These are phyloP conservation scores for Aaosphaeria pasadenensis DNA, from an alignment of 2,329 filamentous ascomycete species.

Conservation along the genomic window DNA sequence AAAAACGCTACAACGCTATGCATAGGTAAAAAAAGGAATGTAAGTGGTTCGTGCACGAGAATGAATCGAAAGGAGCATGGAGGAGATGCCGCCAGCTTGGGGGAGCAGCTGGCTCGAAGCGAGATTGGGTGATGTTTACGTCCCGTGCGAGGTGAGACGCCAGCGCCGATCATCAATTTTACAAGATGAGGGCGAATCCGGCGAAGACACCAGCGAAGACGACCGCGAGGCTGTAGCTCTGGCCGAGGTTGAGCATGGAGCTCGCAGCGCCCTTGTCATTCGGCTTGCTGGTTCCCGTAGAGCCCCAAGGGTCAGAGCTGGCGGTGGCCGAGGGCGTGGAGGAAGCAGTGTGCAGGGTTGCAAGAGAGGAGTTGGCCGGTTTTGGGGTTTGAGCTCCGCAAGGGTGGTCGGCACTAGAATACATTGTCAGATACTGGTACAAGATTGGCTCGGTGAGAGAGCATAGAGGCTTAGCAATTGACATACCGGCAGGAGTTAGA, in stretches of 20 bases:
- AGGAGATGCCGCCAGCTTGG: neutral
- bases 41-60: conserved; percentile 10
- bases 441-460: neutral
- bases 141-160: neutral
- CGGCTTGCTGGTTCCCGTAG: conserved; percentile 16
- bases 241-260: conserved; percentile 51
- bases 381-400: conserved; percentile 69
- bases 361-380: conserved; percentile 55
- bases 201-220: conserved; percentile 55
- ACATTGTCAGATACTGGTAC: neutral
- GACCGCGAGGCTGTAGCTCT: conserved; percentile 55
- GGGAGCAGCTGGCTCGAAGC: neutral
- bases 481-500: conserved; percentile 54
- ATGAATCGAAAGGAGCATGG: conserved; percentile 5
- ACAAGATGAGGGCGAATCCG: conserved; percentile 51
- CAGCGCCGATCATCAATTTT: conserved; percentile 8
- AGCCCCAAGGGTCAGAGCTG: conserved; percentile 18
- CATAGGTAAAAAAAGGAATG: conserved; percentile 8
- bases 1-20: neutral
- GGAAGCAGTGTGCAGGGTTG: conserved; percentile 45
- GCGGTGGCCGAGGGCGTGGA: conserved; percentile 32
- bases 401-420: conserved; percentile 55
- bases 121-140: neutral
- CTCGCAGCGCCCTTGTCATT: conserved; percentile 25
- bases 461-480: neutral